Conservation (phyloP, 2,329 filamentous ascomycete genomes). For the Sarocladium oryzae region DNA sequence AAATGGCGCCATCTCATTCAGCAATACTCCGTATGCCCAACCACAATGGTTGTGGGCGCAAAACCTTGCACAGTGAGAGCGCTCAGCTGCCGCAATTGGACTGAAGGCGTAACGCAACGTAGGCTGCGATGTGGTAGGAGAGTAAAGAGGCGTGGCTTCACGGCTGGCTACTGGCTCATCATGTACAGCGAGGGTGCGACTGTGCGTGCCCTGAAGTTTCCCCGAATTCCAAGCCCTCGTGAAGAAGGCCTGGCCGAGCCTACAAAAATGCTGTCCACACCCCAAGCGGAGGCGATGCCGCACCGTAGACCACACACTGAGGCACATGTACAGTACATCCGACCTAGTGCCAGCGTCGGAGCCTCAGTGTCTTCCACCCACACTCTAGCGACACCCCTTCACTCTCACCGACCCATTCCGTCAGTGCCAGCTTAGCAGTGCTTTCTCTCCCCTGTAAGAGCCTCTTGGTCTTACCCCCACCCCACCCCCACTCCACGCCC, state of each 20-base stretch:
- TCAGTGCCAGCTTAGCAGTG: not conserved
- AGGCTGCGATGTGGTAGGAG: no score
- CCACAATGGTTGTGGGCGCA: not conserved
- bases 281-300: slow-evolving; percentile 2
- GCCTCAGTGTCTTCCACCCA: not conserved
- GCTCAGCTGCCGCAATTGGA: not conserved
- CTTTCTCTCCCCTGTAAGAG: not conserved
- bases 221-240: not conserved
- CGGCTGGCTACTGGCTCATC: no score
- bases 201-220: not conserved
- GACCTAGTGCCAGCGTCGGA: not conserved
- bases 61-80: not conserved
- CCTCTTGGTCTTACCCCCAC: no score
- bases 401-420: not conserved
- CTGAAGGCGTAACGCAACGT: no score
- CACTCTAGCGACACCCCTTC: not conserved
- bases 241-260: no score
- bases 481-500: not conserved
- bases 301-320: not conserved
- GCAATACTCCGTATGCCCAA: no score
- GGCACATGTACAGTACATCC: slow-evolving; percentile 2
- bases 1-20: not conserved
- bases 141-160: no score
- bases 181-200: no score
- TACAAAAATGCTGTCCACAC: not conserved